These are phyloP conservation scores for Macadamia integrifolia DNA, from an alignment of 164 flowering plant species.

Conservation along the genomic window DNA sequence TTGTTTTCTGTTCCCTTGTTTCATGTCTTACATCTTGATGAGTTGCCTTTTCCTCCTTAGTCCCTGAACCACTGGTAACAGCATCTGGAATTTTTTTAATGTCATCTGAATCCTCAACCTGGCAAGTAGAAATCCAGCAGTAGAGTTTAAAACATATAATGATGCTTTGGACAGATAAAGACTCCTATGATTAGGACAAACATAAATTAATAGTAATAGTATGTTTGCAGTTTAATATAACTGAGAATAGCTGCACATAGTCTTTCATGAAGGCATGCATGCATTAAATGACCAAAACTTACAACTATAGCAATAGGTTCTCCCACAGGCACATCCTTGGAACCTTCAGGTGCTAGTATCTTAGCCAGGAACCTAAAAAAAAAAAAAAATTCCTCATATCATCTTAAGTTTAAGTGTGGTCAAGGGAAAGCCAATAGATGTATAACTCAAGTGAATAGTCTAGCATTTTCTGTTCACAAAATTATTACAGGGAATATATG, in stretches of 20 bases:
- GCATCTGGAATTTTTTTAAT: slow-evolving; percentile 48
- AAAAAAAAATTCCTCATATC: slow-evolving; percentile 5
- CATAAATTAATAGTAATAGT: neutral
- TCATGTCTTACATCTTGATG: slow-evolving; percentile 26
- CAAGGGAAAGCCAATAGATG: neutral
- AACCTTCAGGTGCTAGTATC: slow-evolving; percentile 87
- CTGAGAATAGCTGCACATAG: neutral
- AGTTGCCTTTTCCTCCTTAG: slow-evolving; percentile 38
- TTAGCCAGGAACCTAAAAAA: slow-evolving; percentile 59
- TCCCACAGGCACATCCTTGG: slow-evolving; percentile 87
- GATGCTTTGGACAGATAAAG: neutral
- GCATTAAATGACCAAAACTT: slow-evolving; percentile 24
- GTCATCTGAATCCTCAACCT: slow-evolving; percentile 82
- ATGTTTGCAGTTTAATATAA: neutral
- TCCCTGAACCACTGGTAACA: slow-evolving; percentile 27
- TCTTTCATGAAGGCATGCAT: neutral
- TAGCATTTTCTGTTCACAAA: neutral
- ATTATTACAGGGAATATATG: neutral
- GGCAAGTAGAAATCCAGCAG: slow-evolving; percentile 3
- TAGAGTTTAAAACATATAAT: neutral
- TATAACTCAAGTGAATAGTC: neutral
- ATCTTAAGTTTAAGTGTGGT: neutral
- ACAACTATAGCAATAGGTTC: slow-evolving; percentile 88
- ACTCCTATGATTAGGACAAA: too few relatives aligned
- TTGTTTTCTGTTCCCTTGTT: slow-evolving; percentile 24